Conservation (phyloP, 441 rosid genomes). For the Erysimum cheiri region DNA sequence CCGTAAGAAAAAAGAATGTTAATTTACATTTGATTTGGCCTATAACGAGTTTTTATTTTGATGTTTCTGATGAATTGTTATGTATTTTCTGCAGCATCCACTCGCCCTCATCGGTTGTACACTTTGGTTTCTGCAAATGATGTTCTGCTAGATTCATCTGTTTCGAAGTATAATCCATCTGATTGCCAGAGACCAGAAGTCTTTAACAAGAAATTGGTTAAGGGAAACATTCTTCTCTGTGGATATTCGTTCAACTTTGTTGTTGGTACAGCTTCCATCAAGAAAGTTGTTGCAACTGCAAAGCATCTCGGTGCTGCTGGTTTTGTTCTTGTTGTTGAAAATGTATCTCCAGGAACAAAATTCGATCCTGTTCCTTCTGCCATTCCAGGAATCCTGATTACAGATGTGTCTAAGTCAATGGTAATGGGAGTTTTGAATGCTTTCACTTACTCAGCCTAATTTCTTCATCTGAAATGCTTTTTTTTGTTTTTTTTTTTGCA, state of each 20-base stretch:
- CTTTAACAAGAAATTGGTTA: constrained; percentile 73
- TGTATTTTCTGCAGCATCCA: constrained; percentile 71
- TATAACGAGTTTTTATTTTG: constrained; percentile 3
- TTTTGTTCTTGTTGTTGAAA: constrained; percentile 97
- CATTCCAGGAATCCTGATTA: constrained; percentile 87
- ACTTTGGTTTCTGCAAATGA: constrained; percentile 95
- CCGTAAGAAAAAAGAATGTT: constrained; percentile 54
- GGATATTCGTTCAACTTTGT: constrained; percentile 98
- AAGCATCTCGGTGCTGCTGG: constrained; percentile 93
- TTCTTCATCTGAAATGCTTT: constrained; percentile 24
- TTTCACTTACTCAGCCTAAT: background rate
- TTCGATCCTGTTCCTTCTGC: constrained; percentile 93
- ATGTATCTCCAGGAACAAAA: constrained; percentile 91
- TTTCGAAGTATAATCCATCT: constrained; percentile 72
- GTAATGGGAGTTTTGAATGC: constrained; percentile 48
- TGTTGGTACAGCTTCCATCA: constrained; percentile 88
- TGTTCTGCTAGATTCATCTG: constrained; percentile 81
- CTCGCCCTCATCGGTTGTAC: constrained; percentile 69
- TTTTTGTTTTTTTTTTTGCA: background rate
- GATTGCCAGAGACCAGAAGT: constrained; percentile 97
- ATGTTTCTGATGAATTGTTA: constrained; percentile 10
- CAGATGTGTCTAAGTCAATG: constrained; percentile 83
- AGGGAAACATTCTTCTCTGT: constrained; percentile 92
- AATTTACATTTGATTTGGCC: constrained; percentile 6
- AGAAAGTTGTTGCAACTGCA: constrained; percentile 91